Conservation (phyloP, 257 asterid genomes). For the Solanum neorickii region DNA sequence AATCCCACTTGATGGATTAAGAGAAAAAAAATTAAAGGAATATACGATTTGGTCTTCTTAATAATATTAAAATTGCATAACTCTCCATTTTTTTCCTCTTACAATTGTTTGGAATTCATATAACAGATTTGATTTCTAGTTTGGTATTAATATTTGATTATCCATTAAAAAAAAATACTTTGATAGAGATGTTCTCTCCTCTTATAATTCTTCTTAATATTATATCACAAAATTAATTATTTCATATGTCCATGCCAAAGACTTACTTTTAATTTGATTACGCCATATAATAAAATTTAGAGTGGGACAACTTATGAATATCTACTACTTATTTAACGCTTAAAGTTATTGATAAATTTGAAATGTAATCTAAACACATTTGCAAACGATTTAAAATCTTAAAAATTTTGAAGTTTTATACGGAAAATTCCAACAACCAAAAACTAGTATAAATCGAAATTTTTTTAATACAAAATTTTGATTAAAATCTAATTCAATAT, state of each 20-base stretch:
- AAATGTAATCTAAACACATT: background rate
- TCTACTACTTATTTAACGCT: background rate
- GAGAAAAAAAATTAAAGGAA: background rate
- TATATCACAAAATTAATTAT: background rate
- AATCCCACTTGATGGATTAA: background rate
- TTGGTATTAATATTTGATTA: background rate
- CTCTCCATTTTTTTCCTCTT: background rate
- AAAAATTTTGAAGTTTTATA: no score
- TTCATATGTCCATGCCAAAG: background rate
- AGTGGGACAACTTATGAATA: background rate
- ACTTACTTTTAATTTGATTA: background rate
- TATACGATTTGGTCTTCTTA: background rate
- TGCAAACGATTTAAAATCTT: background rate
- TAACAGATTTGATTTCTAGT: background rate
- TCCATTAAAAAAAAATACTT: background rate
- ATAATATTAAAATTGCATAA: background rate
- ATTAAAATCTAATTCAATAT: background rate
- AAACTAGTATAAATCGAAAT: no score
- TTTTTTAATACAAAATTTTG: no score
- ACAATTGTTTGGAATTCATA: background rate
- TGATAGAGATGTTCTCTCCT: background rate
- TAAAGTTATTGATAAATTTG: background rate
- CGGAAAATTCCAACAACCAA: background rate
- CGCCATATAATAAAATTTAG: background rate
- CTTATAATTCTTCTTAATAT: background rate